These are phyloP conservation scores for Solanum virginianum DNA, from an alignment of 257 asterid species.

Conservation along the genomic window DNA sequence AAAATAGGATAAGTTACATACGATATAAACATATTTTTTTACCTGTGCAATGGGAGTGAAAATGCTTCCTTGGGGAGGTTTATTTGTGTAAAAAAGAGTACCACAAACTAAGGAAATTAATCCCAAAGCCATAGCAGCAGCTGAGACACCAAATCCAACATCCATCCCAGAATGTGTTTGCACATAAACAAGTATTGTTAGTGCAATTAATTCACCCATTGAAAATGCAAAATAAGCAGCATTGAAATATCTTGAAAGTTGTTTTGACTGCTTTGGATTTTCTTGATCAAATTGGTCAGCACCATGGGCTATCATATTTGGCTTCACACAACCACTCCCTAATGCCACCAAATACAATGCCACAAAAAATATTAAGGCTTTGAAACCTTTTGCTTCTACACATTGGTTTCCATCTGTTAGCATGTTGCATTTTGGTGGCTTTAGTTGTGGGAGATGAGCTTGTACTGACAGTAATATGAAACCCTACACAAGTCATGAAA, in stretches of 20 bases:
- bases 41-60: slow-evolving; percentile 82
- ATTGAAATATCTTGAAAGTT: slow-evolving; percentile 73
- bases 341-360: slow-evolving; percentile 85
- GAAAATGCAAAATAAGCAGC: slow-evolving; percentile 93
- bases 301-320: slow-evolving; percentile 93
- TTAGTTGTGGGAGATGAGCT: slow-evolving; percentile 89
- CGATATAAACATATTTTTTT: background rate
- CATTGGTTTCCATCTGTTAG: slow-evolving; percentile 19
- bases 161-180: slow-evolving; percentile 99
- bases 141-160: slow-evolving; percentile 80
- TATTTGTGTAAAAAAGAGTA: slow-evolving; percentile 44
- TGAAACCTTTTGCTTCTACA: slow-evolving; percentile 59
- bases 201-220: slow-evolving; percentile 65
- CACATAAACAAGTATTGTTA: slow-evolving; percentile 69
- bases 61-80: slow-evolving; percentile 75
- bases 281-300: slow-evolving; percentile 68
- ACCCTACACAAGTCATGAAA: slow-evolving; percentile 28
- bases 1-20: background rate
- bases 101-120: slow-evolving; percentile 53
- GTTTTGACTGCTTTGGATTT: slow-evolving; percentile 41
- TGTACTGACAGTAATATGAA: slow-evolving; percentile 79
- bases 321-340: slow-evolving; percentile 96
- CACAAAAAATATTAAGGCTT: slow-evolving; percentile 51
- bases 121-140: slow-evolving; percentile 83
- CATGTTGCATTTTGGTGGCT: slow-evolving; percentile 69